Base-by-base conservation (phyloP, 768 basidiomycete genomes). In the Russula dissimulans region DNA sequence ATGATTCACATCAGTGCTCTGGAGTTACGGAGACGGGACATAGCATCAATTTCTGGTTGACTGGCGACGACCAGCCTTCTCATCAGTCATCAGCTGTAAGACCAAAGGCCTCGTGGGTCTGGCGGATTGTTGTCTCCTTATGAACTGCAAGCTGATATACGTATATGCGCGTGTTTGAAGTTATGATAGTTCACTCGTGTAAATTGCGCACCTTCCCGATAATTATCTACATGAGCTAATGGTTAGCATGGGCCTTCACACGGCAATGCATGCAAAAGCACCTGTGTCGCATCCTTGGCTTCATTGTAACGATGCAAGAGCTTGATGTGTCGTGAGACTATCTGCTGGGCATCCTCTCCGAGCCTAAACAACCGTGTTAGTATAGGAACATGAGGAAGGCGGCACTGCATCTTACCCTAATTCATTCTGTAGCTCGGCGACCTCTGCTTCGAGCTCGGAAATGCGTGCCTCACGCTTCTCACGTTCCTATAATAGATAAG, bases 211-310 rank as follows among this genome's bases (percentile, higher is more conserved):
- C 88, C 72, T 82, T 85, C 63, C 89, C 90, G 55, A 91, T 89
- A 53, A 92, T 74, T 47, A 89, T 84, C 90, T 91, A 41, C 4
- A 15, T 6, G 8, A 41, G 10, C 18, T 0, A 11, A 12, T 3
- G 4, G 8, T 42, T 18, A 39, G 50, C 10, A 54, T 4, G 26
- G 36, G 15, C 10, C 9, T 17, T 44, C 12, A 26, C 15, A 12
- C 32, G 5, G 10, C 9, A 12, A 46, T n/a, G 29, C 10, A n/a
- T 14, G 29, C 12, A 17, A 43, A 57, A 38, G 22, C 42, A 81
- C 88, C 82, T 89, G 88, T 3, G 86, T 79, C 4, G 87, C 88
- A 67, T 90, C 88, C 68, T 89, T 89, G 5, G 85, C 81, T 70
- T 89, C 87, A 56, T 89, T 89, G 60, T 89, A 90, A 42, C 74